Evolutionary conservation across 768 basidiomycete species (phyloP).

Genomic region (Trametopsis cervina): DNA sequence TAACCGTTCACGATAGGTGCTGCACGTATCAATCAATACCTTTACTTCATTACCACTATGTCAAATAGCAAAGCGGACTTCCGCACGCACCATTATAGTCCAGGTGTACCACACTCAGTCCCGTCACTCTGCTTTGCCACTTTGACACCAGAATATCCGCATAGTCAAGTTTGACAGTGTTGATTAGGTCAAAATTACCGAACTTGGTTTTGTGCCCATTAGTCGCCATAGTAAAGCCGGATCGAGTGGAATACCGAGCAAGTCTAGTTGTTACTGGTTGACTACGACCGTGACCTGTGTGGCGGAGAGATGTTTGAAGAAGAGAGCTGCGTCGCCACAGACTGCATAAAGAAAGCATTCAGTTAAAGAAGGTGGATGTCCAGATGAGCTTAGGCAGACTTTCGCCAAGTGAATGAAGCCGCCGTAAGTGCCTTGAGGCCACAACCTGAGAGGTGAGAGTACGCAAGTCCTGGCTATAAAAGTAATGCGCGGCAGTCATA

Average conservation of each 20-base stretch:
- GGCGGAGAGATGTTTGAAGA: slow-evolving; percentile 1
- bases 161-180: slow-evolving; percentile 67
- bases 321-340: slow-evolving; percentile 2
- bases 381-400: background rate
- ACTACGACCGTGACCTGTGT: background rate
- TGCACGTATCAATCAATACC: slow-evolving; percentile 26
- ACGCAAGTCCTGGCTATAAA: too few relatives aligned
- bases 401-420: background rate
- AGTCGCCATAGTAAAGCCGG: slow-evolving; percentile 12
- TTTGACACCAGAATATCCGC: slow-evolving; percentile 80
- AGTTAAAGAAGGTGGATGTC: background rate
- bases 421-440: background rate
- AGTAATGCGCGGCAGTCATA: too few relatives aligned
- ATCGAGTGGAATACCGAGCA: slow-evolving; percentile 5
- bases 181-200: slow-evolving; percentile 82
- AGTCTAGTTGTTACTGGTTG: background rate
- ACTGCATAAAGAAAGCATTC: slow-evolving; percentile 2
- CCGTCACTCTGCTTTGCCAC: slow-evolving; percentile 82
- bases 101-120: slow-evolving; percentile 85
- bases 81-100: slow-evolving; percentile 73
- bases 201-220: slow-evolving; percentile 23
- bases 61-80: background rate
- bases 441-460: background rate
- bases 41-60: slow-evolving; percentile 3
- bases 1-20: slow-evolving; percentile 88